phyloP scores from a whole-genome alignment of 441 rosid species.

The Croton setiger region DNA sequence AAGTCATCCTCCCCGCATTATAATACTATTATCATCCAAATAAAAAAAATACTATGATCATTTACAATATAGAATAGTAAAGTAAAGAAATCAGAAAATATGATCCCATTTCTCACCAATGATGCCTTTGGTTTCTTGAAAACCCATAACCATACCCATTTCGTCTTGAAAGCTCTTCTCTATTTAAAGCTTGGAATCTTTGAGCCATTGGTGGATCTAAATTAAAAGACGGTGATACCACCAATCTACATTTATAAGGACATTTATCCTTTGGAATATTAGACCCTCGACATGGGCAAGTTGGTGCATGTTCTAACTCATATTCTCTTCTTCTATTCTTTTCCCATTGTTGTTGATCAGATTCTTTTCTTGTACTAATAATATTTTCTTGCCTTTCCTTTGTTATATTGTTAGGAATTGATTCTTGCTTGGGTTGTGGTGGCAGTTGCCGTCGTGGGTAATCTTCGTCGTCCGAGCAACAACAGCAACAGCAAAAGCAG shows the following conservation, averaged over 20 bases:
- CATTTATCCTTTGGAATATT: neutral
- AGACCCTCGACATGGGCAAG: neutral
- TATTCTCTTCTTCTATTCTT: neutral
- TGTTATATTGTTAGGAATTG: neutral
- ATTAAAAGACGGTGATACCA: neutral
- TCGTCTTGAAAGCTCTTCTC: neutral
- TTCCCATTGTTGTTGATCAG: neutral
- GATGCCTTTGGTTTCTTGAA: neutral
- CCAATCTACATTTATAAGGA: neutral
- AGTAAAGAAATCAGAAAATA: too few species aligned
- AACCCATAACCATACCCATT: neutral
- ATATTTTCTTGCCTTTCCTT: neutral
- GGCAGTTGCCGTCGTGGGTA: neutral
- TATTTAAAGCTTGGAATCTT: neutral
- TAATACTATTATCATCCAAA: too few species aligned
- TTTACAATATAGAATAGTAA: too few species aligned
- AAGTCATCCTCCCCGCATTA: too few species aligned
- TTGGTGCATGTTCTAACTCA: neutral
- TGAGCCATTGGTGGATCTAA: constrained; percentile 1
- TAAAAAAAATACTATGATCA: too few species aligned
- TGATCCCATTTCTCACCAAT: too few species aligned
- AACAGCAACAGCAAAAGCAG: neutral
- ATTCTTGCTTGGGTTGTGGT: neutral
- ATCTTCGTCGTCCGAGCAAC: neutral
- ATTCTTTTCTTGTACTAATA: neutral